Conservation (phyloP, 805 yeast genomes). For the Millerago galiae region DNA sequence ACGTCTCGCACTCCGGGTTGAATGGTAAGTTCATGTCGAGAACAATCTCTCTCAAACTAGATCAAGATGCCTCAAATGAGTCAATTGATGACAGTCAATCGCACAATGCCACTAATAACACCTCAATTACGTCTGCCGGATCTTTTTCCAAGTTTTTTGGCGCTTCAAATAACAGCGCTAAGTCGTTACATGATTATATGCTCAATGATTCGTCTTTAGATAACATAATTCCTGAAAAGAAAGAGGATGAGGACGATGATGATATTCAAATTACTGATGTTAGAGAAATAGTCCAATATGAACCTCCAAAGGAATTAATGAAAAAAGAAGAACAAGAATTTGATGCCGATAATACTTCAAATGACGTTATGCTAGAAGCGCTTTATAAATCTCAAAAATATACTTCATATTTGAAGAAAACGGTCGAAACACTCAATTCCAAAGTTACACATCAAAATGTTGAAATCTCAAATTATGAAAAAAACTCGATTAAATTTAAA, state of each 20-base stretch:
- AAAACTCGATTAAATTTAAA: conserved; percentile 18
- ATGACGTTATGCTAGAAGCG: conserved; percentile 33
- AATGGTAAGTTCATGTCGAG: conserved; percentile 20
- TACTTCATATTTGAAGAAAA: conserved; percentile 28
- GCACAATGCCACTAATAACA: not conserved
- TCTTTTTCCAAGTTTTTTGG: conserved; percentile 9
- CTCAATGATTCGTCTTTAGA: conserved; percentile 6
- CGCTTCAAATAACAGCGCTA: conserved; percentile 4
- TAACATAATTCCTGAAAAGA: not conserved
- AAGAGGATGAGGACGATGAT: conserved; percentile 19
- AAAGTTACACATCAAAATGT: conserved; percentile 24
- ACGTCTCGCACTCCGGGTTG: conserved; percentile 13
- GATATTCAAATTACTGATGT: conserved; percentile 38
- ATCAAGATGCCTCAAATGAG: conserved; percentile 5
- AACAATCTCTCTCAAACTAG: conserved; percentile 17
- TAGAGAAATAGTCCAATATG: conserved; percentile 18
- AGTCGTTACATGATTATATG: not conserved
- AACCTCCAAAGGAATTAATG: not conserved
- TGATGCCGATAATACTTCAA: conserved; percentile 18
- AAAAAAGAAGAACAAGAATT: not conserved
- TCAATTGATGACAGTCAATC: conserved; percentile 1
- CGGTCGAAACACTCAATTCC: conserved; percentile 23
- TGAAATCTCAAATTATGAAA: conserved; percentile 19
- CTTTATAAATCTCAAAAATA: conserved; percentile 33
- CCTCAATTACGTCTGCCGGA: conserved; percentile 8